Base-by-base conservation (phyloP, 2,329 filamentous ascomycete species). In the Aspergillus costaricaensis region DNA sequence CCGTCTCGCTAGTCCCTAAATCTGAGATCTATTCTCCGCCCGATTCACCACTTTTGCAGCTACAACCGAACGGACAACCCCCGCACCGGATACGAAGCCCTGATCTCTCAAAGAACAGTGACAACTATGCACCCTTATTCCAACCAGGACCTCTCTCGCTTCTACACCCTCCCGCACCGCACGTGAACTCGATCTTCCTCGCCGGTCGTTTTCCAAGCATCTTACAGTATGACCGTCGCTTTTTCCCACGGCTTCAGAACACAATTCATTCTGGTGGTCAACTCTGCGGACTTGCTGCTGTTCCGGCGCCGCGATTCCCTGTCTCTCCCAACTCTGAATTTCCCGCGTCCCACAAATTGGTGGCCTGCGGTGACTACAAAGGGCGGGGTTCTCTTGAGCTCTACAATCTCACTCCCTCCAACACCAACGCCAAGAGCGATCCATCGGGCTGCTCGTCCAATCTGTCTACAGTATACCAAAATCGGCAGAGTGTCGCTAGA, bases 281-380 rank as follows among this genome's bases (percentile, higher is more conserved):
- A 5, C 83, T 97, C 10, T 91, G 90, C 55, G 88, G 88, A 60
- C 80, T 96, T 61, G 79, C 89, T 0, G 87, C 87, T 0, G 78
- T 93, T 9, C 89, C 79, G 39, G 70, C 73, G 4, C 84, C 86
- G 12, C 71, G 66, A 61, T 77, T 88, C 19, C 84, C 86, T n/a
- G 66, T 75, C 4, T 68, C 70, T 41, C 69, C 69, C 3, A 66
- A 68, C 41, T 67, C 70, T 1, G 10, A 75, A 81, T 57, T 82
- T 85, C 58, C 82, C 82, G 64, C 79, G 86, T 12, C 79, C 74
- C 63, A 88, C 49, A 92, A 89, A 0, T 77, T 97, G 25, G 85
- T 96, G 55, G 91, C 92, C 2, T 91, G 90, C 41, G 94, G 93
- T 5, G 91, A 94, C 72, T 97, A 97, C 79, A 96, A 95, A 68